phyloP scores from a whole-genome alignment of 257 asterid genomes.

The Salvia rosmarinus region DNA sequence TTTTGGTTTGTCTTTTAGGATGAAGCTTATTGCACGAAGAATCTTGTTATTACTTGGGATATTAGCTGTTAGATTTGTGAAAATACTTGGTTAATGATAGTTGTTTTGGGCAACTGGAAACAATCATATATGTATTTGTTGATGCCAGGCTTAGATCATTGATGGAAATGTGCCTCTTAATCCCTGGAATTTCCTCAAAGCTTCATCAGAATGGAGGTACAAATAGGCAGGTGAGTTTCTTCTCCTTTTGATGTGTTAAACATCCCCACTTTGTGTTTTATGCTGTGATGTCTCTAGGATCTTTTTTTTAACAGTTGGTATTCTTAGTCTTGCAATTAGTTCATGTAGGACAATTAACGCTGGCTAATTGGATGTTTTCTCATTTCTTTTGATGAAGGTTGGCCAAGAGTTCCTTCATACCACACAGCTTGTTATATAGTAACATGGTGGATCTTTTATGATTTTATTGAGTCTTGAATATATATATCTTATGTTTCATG shows the following conservation, averaged over 20 bases:
- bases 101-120: background rate
- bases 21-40: slow-evolving; percentile 6
- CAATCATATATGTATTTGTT: slow-evolving; percentile 30
- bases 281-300: background rate
- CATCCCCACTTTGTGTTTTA: slow-evolving; percentile 7
- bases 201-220: slow-evolving; percentile 55
- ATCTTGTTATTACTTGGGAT: background rate
- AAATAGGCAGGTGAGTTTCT: slow-evolving; percentile 57
- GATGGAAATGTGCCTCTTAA: slow-evolving; percentile 96
- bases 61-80: slow-evolving; percentile 12
- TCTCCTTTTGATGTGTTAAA: slow-evolving; percentile 7
- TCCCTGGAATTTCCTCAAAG: slow-evolving; percentile 77
- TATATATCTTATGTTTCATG: background rate
- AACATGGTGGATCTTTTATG: background rate
- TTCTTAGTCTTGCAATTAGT: slow-evolving; percentile 25
- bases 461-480: background rate
- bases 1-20: slow-evolving; percentile 14
- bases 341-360: background rate
- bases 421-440: background rate
- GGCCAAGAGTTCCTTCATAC: background rate
- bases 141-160: slow-evolving; percentile 80
- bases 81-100: background rate
- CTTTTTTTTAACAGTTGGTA: background rate
- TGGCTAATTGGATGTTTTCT: slow-evolving; percentile 9
- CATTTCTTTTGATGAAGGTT: background rate